A percentile compares a stretch with the other conserved stretches of the same genome.
These are phyloP conservation scores for Pyropia haitanensis DNA, from an alignment of 23 red algal species.

Conservation along the genomic window DNA sequence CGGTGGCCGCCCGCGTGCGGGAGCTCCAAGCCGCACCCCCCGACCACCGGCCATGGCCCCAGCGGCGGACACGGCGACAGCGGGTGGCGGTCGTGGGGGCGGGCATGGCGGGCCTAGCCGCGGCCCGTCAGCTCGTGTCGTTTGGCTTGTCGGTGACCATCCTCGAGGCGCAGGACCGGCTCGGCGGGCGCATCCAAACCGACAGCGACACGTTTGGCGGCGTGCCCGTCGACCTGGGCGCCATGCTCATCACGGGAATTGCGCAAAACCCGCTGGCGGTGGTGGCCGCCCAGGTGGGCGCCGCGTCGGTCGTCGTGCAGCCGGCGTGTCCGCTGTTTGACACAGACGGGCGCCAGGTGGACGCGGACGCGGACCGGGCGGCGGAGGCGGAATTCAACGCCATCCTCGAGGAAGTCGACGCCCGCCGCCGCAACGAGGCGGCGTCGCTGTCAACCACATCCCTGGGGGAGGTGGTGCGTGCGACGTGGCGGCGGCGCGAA, in stretches of 20 bases:
- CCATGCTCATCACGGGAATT: slow-evolving; percentile 83
- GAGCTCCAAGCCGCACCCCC: too few species aligned
- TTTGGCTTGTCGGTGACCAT: slow-evolving; percentile 45
- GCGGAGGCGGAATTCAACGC: slow-evolving; percentile 61
- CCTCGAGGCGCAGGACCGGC: slow-evolving; percentile 52
- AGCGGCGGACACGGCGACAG: too few species aligned
- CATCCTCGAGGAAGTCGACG: slow-evolving; percentile 43
- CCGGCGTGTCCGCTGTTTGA: slow-evolving; percentile 72
- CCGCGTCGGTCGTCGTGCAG: slow-evolving; percentile 22
- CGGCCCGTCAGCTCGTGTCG: slow-evolving; percentile 58
- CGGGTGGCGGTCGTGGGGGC: slow-evolving; percentile 67
- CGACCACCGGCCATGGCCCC: neutral
- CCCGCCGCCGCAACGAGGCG: slow-evolving; percentile 6
- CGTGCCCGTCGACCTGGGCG: slow-evolving; percentile 55
- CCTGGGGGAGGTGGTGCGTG: too few species aligned
- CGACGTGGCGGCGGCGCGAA: too few species aligned
- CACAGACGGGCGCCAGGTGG: slow-evolving; percentile 41
- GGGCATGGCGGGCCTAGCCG: slow-evolving; percentile 73
- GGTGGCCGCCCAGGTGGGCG: slow-evolving; percentile 45
- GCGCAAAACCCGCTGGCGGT: slow-evolving; percentile 63
- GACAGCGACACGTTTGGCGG: slow-evolving; percentile 14
- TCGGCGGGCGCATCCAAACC: slow-evolving; percentile 72
- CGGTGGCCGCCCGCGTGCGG: neutral
- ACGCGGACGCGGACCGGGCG: slow-evolving; percentile 31
- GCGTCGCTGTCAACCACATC: too few species aligned